Evolutionary conservation across 2,329 filamentous ascomycete genomes (phyloP), one percentile per base, ranked within the genome.

Genomic region (Leptodontidium sp.): DNA sequence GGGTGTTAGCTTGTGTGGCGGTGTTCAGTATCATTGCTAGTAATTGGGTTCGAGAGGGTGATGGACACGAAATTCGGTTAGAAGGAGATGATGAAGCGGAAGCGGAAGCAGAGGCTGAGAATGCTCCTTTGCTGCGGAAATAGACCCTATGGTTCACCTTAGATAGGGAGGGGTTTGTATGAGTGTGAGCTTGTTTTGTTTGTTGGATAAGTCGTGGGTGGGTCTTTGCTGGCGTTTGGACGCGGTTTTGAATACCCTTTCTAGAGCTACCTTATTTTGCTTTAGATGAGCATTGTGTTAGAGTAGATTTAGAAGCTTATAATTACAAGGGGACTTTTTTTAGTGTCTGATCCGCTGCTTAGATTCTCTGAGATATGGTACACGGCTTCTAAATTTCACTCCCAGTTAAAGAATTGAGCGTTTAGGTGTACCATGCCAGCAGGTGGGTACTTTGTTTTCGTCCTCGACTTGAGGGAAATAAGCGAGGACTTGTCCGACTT

Each of bases 61-160:
- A 89, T 74, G 89, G 89, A 0, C 88, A 91, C 76, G 89, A 91
- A 77, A 86, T 91, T 57, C 83, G 88, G 82, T 76, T 91, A 1
- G 86, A 89, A 35, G 89, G 88, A 0, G 89, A 91, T 71, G 84
- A 86, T 35, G 85, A 85, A 40, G 82, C 81, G 1, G 77, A 78
- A 43, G 76, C 68, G 11, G 76, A 77, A 62, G 75, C 74, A 4
- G 71, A 71, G 11, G 52, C 26, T 26, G 70, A 68, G 50, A 76
- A 76, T 70, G 68, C 67, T 38, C 61, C 65, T 29, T 68, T 75
- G 49, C 61, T 61, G 26, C 47, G 65, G 14, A 35, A 21, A 32
- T 63, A 29, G 17, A 3, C 2, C n/a, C 7, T 2, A n/a, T 11
- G 38, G 21, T 4, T 24, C 29, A 1, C 15, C 14, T 26, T 17